Evolutionary conservation across 2,329 filamentous ascomycete species (phyloP).

Genomic region (Phaeomoniella chlamydospora): DNA sequence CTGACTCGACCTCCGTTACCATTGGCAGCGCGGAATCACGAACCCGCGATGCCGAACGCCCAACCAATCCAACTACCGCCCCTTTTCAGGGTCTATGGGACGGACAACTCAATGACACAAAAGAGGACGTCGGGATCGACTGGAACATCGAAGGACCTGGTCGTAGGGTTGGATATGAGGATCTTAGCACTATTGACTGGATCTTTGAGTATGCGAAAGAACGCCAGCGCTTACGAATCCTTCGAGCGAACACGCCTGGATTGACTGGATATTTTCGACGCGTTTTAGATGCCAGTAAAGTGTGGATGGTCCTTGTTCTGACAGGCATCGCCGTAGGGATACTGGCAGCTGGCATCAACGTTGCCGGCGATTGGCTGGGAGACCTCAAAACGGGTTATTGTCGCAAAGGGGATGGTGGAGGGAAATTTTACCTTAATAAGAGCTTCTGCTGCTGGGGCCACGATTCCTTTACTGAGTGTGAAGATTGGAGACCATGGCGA

Average conservation of each 20-base stretch:
- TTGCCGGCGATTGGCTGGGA: conserved; percentile 83
- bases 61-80: not conserved
- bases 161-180: conserved; percentile 82
- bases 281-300: conserved; percentile 71
- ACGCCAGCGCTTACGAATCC: conserved; percentile 66
- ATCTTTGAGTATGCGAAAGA: conserved; percentile 98
- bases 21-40: conserved; percentile 11
- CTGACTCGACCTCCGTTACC: conserved; percentile 3
- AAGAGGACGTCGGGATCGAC: conserved; percentile 38
- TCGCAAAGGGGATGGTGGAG: conserved; percentile 59
- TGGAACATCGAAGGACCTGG: conserved; percentile 88
- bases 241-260: conserved; percentile 52
- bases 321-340: conserved; percentile 74
- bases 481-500: conserved; percentile 80
- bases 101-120: conserved; percentile 7
- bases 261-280: conserved; percentile 59
- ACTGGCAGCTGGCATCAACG: conserved; percentile 77
- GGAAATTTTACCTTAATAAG: conserved; percentile 80
- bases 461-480: conserved; percentile 62
- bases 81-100: not conserved
- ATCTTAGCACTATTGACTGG: conserved; percentile 97
- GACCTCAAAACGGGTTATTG: conserved; percentile 89
- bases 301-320: conserved; percentile 78
- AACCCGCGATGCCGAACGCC: not conserved
- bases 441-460: conserved; percentile 90